Base-by-base conservation (phyloP, 495 filamentous ascomycete species). In the Hyphodiscus hymeniophilus region DNA sequence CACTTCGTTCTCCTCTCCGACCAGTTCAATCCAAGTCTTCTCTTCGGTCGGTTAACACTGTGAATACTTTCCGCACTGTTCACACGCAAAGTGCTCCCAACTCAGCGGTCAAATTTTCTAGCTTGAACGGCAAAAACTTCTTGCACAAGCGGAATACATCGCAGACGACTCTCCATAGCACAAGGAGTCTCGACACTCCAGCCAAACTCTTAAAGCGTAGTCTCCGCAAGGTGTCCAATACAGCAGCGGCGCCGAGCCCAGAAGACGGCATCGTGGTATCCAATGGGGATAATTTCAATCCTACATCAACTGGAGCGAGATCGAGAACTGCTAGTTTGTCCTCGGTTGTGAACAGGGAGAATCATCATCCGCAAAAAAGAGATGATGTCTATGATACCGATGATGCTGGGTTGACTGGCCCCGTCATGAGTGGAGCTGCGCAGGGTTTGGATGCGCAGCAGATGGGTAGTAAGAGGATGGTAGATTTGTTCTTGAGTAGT, bases 401-500 rank as follows among this genome's bases (percentile, higher is more conserved):
- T 26, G 53, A 48, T 17, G 45, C 47, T 21, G 50, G 52, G 13
- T 22, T 61, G 17, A 47, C 52, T 45, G 51, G 50, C 12, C 52
- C 52, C 8, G 43, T 31, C 11, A 38, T 43, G 20, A 55, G 47
- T 34, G 22, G n/a, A n/a, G 13, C 15, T 26, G 26, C 6, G 34
- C 13, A 36, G 13, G 50, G 51, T 21, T 31, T 22, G 15, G 44
- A 52, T 24, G 54, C 62, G n/a, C 55, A 66, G 35, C 56, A 63
- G 0, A 62, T 76, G 13, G 74, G 73, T 21, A 75, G 72, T 56
- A 73, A 75, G 54, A 67, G 60, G 46, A 80, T 82, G 73, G 77
- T 81, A 18, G 76, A 82, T 43, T 49, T 73, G 48, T 81, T 81
- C 54, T 58, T 83, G 56, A 71, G 69, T 38, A 77, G 71, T 48